These are phyloP conservation scores for Flaveria sonorensis DNA, from an alignment of 129 eudicot species.

Conservation along the genomic window DNA sequence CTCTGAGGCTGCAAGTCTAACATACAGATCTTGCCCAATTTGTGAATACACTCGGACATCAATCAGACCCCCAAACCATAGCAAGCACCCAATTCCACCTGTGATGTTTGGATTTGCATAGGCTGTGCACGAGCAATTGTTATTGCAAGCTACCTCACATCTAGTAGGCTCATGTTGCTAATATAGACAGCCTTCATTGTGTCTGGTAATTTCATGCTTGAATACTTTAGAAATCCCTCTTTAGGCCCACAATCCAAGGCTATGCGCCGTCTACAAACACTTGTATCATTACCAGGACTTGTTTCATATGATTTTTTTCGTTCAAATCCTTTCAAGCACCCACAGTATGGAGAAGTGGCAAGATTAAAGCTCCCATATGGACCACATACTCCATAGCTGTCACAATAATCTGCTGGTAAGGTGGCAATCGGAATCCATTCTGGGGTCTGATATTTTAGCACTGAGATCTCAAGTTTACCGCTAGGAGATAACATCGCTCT, in stretches of 20 bases:
- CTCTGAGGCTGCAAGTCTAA: slow-evolving; percentile 37
- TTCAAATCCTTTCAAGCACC: slow-evolving; percentile 42
- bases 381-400: slow-evolving; percentile 28
- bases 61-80: slow-evolving; percentile 35
- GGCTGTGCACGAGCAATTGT: slow-evolving; percentile 34
- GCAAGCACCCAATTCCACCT: slow-evolving; percentile 53
- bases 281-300: slow-evolving; percentile 27
- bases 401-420: slow-evolving; percentile 26
- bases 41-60: slow-evolving; percentile 21
- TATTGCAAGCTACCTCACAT: slow-evolving; percentile 40
- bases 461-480: slow-evolving; percentile 16
- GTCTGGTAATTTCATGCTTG: slow-evolving; percentile 37
- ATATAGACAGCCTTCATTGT: slow-evolving; percentile 16
- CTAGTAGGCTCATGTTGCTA: slow-evolving; percentile 9
- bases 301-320: slow-evolving; percentile 10
- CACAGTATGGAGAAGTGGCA: slow-evolving; percentile 21
- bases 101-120: slow-evolving; percentile 36
- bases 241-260: slow-evolving; percentile 30
- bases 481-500: slow-evolving; percentile 12
- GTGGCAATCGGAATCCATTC: slow-evolving; percentile 2
- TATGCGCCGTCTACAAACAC: slow-evolving; percentile 25
- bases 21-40: slow-evolving; percentile 38
- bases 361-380: slow-evolving; percentile 25
- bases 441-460: not conserved
- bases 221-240: slow-evolving; percentile 33